A percentile compares a stretch with the other conserved stretches of the same genome.
phyloP scores from a whole-genome alignment of 164 flowering plant species.

The Dillenia turbinata region DNA sequence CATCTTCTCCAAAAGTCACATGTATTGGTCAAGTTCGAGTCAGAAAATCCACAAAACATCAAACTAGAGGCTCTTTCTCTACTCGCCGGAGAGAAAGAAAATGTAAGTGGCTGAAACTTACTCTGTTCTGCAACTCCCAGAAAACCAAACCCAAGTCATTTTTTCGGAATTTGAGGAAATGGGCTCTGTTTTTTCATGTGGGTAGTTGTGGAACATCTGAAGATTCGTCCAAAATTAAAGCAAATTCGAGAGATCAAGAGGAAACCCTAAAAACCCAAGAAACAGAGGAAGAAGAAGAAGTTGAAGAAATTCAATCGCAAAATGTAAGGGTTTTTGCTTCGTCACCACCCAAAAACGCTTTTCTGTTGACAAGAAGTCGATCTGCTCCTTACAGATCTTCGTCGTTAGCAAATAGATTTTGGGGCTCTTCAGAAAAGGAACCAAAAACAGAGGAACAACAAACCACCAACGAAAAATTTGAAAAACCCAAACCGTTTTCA shows the following conservation, averaged over 20 bases:
- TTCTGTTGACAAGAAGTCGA: constrained; percentile 60
- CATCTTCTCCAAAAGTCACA: constrained; percentile 71
- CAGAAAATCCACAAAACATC: constrained; percentile 23
- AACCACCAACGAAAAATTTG: background rate
- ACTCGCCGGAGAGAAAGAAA: background rate
- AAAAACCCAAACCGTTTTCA: constrained; percentile 9
- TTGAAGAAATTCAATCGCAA: constrained; percentile 3
- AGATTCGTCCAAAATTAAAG: constrained; percentile 5
- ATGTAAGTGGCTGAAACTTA: constrained; percentile 22
- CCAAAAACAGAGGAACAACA: constrained; percentile 10
- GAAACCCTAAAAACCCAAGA: constrained; percentile 11
- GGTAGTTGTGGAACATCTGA: constrained; percentile 21
- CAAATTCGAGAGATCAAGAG: constrained; percentile 5
- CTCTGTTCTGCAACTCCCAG: constrained; percentile 17
- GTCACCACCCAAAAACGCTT: constrained; percentile 57
- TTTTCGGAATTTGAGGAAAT: constrained; percentile 24
- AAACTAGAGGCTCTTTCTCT: background rate
- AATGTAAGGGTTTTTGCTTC: constrained; percentile 6
- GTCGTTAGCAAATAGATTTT: constrained; percentile 47
- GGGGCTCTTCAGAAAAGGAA: constrained; percentile 42
- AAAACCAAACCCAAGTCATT: constrained; percentile 17
- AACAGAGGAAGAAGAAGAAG: constrained; percentile 16
- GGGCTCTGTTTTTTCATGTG: constrained; percentile 23
- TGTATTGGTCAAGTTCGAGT: constrained; percentile 68
- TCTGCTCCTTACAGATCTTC: constrained; percentile 78